A percentile compares a stretch with the other conserved stretches of the same genome.
phyloP scores from a whole-genome alignment of 306 rosid genomes.

The Acacia melanoxylon region DNA sequence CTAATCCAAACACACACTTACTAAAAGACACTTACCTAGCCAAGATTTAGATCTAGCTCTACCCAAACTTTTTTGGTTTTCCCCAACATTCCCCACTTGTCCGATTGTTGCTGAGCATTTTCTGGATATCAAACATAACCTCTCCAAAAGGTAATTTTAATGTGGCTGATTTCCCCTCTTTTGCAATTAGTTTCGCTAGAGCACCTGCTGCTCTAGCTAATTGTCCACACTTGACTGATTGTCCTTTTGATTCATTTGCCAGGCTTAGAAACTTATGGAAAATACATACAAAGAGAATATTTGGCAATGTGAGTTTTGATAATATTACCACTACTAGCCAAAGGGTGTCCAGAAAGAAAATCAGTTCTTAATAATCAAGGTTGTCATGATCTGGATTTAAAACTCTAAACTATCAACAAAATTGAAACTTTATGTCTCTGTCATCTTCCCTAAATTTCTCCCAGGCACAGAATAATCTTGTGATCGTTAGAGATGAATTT shows the following conservation, averaged over 20 bases:
- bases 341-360: neutral
- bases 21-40: too few relatives aligned
- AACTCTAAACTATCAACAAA: neutral
- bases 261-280: neutral
- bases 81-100: too few relatives aligned
- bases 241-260: neutral
- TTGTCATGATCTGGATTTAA: neutral
- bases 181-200: too few relatives aligned
- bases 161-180: too few relatives aligned
- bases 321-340: neutral
- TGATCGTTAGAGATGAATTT: neutral
- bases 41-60: too few relatives aligned
- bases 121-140: too few relatives aligned
- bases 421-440: neutral
- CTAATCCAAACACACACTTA: too few relatives aligned
- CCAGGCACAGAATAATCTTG: neutral
- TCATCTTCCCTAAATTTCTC: neutral
- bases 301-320: neutral
- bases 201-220: too few relatives aligned
- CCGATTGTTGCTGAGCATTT: too few relatives aligned
- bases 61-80: too few relatives aligned
- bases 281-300: neutral
- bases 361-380: neutral
- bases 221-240: too few relatives aligned
- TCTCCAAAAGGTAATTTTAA: too few relatives aligned